Percentiles rank a stretch among this genome's conserved stretches.
phyloP scores from a whole-genome alignment of 164 flowering plant species.

The Umbellularia californica region DNA sequence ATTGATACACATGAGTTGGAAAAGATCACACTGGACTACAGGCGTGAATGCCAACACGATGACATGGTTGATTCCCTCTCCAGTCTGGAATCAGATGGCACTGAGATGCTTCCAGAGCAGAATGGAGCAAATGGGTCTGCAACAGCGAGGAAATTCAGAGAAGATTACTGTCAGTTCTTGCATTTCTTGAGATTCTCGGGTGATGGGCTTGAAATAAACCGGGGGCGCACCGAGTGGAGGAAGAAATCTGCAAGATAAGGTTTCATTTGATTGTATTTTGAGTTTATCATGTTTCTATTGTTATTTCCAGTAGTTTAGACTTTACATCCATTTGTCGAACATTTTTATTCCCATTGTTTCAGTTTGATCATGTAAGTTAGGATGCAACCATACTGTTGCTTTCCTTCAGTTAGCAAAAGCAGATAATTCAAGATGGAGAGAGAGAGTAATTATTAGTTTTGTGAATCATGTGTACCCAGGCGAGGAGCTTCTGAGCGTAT shows the following conservation, averaged over 20 bases:
- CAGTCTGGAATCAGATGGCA: conserved; percentile 40
- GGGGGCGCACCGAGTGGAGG: conserved; percentile 93
- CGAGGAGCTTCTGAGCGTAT: background rate
- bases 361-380: background rate
- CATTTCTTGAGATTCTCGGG: conserved; percentile 70
- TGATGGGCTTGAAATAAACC: conserved; percentile 71
- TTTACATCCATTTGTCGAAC: no score
- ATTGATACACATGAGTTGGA: conserved; percentile 76
- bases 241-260: conserved; percentile 40
- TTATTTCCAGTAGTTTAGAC: background rate
- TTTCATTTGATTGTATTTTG: no score
- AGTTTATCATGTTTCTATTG: background rate
- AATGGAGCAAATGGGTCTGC: conserved; percentile 60
- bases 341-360: background rate
- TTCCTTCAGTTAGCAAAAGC: background rate
- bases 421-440: background rate
- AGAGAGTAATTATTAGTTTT: background rate
- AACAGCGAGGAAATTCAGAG: conserved; percentile 13
- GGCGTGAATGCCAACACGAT: conserved; percentile 87
- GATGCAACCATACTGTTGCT: background rate
- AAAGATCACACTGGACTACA: conserved; percentile 78
- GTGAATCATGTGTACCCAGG: background rate
- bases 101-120: conserved; percentile 23
- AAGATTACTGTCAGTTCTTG: conserved; percentile 46
- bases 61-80: conserved; percentile 87